Conservation (phyloP, 164 flowering plant genomes). For the Akebia trifoliata region DNA sequence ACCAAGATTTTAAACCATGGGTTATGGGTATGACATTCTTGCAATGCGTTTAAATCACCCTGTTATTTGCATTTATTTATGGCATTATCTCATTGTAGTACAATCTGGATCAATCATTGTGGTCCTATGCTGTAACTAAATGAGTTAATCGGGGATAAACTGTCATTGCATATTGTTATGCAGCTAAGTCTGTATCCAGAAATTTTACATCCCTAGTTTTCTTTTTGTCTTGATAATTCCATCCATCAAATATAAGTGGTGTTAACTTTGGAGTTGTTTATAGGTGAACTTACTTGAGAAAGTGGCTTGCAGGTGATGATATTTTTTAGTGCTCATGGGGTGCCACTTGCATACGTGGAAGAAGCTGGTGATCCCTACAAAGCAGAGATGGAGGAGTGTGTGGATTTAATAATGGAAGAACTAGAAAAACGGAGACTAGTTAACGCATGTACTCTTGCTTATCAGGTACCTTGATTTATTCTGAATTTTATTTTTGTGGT, state of each 20-base stretch:
- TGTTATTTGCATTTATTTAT: neutral
- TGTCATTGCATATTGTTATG: no score
- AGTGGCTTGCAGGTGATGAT: conserved; percentile 63
- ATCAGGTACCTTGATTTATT: conserved; percentile 57
- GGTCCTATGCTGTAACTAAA: no score
- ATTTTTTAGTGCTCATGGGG: conserved; percentile 99
- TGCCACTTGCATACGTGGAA: conserved; percentile 96
- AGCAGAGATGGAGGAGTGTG: conserved; percentile 99
- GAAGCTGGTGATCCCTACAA: conserved; percentile 99
- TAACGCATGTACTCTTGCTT: conserved; percentile 82
- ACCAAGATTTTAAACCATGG: no score
- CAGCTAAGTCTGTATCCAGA: no score
- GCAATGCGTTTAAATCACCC: neutral
- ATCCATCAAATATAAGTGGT: no score
- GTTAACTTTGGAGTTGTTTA: neutral
- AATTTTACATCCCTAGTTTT: no score
- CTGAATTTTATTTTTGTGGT: neutral
- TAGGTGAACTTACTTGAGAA: conserved; percentile 5
- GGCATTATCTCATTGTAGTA: no score
- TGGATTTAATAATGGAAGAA: conserved; percentile 95
- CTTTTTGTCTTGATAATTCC: no score
- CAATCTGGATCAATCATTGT: no score
- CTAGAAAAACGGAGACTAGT: conserved; percentile 60
- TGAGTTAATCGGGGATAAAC: no score
- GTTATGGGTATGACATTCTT: conserved; percentile 2